phyloP scores from a whole-genome alignment of 202 grass and related monocot genomes.

The Hordeum pubiflorum region DNA sequence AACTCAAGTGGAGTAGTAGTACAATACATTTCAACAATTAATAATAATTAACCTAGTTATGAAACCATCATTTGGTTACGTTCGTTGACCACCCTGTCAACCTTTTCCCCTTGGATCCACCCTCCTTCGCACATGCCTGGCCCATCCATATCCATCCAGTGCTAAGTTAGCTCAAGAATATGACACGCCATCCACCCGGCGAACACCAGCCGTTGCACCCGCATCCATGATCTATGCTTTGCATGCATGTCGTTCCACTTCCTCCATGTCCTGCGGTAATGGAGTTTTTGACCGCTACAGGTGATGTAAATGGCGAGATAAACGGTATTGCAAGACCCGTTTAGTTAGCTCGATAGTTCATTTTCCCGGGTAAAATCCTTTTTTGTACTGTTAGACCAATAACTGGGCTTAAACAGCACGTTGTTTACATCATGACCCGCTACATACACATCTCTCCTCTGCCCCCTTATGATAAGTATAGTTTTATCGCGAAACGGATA shows the following conservation, averaged over 20 bases:
- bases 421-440: background rate
- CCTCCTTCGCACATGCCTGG: background rate
- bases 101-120: background rate
- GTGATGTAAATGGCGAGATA: too few relatives aligned
- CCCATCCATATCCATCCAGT: background rate
- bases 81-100: background rate
- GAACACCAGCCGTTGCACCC: background rate
- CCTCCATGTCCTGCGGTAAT: background rate
- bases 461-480: background rate
- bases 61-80: background rate
- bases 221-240: background rate
- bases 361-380: too few relatives aligned
- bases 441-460: background rate
- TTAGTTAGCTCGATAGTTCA: too few relatives aligned
- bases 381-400: too few relatives aligned
- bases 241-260: background rate
- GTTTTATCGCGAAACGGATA: too few relatives aligned
- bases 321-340: too few relatives aligned
- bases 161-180: slow-evolving; percentile 8
- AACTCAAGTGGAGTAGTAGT: too few relatives aligned
- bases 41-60: background rate
- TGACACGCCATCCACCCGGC: slow-evolving; percentile 12
- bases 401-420: too few relatives aligned
- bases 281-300: slow-evolving; percentile 17
- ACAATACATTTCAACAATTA: background rate